phyloP scores from a whole-genome alignment of 805 yeast species.

The Diddensiella caesifluorescens region DNA sequence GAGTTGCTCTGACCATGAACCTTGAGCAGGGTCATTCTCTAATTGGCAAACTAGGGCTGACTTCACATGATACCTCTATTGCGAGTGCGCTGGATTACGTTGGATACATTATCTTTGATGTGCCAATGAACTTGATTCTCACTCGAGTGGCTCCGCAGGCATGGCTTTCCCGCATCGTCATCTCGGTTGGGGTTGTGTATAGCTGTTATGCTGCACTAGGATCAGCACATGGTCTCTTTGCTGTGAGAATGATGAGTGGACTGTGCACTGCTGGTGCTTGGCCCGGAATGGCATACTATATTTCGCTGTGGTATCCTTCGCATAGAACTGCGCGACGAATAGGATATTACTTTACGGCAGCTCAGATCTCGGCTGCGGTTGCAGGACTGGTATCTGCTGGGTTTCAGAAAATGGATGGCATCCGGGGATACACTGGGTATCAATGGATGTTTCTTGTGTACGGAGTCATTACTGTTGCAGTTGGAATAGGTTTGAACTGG shows the following conservation, averaged over 20 bases:
- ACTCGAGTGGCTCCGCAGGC: constrained; percentile 78
- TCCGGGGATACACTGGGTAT: constrained; percentile 70
- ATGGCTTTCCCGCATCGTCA: constrained; percentile 75
- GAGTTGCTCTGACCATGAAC: constrained; percentile 79
- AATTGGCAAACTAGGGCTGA: constrained; percentile 44
- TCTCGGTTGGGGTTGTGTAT: constrained; percentile 72
- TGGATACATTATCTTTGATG: constrained; percentile 77
- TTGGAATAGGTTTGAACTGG: constrained; percentile 63
- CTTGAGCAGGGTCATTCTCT: constrained; percentile 55
- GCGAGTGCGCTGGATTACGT: constrained; percentile 81
- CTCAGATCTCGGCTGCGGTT: constrained; percentile 85
- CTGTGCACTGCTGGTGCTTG: constrained; percentile 80
- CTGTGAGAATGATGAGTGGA: constrained; percentile 67
- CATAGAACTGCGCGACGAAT: constrained; percentile 70
- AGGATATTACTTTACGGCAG: constrained; percentile 88
- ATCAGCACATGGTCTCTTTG: constrained; percentile 58
- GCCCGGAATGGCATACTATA: constrained; percentile 85
- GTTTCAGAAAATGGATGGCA: constrained; percentile 75
- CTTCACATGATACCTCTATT: constrained; percentile 54
- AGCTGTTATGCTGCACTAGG: constrained; percentile 62
- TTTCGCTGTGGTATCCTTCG: constrained; percentile 80
- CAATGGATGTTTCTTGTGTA: constrained; percentile 80
- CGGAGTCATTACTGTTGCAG: constrained; percentile 60
- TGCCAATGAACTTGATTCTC: constrained; percentile 84
- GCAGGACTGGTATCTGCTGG: constrained; percentile 87